phyloP scores from a whole-genome alignment of 2,329 filamentous ascomycete species.

The Fusarium abutilonis region DNA sequence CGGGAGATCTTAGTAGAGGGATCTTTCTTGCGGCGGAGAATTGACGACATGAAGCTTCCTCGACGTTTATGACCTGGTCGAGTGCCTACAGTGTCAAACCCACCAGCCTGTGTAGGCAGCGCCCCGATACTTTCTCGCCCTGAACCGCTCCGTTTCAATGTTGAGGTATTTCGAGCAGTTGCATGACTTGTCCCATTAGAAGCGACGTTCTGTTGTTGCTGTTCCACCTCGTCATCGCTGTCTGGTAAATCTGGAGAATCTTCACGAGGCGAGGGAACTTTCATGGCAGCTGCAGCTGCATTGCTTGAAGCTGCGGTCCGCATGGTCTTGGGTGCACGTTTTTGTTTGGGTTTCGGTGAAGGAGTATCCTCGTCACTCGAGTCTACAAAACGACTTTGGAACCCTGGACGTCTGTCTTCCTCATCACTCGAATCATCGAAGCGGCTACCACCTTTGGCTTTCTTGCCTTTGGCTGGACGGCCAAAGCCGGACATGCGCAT shows the following conservation, averaged over 20 bases:
- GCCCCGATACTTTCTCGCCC: constrained; percentile 51
- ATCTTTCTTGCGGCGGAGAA: constrained; percentile 71
- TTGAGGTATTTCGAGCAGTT: constrained; percentile 39
- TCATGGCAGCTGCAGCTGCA: constrained; percentile 53
- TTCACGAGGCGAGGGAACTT: constrained; percentile 52
- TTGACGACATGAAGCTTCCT: constrained; percentile 65
- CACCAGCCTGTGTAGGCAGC: constrained; percentile 37
- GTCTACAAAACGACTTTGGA: constrained; percentile 71
- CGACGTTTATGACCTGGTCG: constrained; percentile 52
- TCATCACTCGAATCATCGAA: constrained; percentile 80
- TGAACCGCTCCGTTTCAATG: constrained; percentile 55
- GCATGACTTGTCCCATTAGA: constrained; percentile 5
- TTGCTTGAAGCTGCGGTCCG: constrained; percentile 45
- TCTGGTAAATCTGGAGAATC: constrained; percentile 69
- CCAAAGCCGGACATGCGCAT: constrained; percentile 58
- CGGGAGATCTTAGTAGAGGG: constrained; percentile 62
- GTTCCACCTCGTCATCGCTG: constrained; percentile 61
- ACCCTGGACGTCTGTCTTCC: constrained; percentile 47
- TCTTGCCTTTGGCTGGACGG: constrained; percentile 49
- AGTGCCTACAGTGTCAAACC: constrained; percentile 28
- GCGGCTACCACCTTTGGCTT: constrained; percentile 62
- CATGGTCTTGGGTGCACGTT: constrained; percentile 51
- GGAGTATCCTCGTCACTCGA: constrained; percentile 69
- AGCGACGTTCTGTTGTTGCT: constrained; percentile 24
- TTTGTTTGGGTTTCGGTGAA: constrained; percentile 37